Evolutionary conservation across 371 early-diverging fungal genomes (phyloP), one percentile per base, ranked within the genome.

Genomic region (Zopfochytrium polystomum): DNA sequence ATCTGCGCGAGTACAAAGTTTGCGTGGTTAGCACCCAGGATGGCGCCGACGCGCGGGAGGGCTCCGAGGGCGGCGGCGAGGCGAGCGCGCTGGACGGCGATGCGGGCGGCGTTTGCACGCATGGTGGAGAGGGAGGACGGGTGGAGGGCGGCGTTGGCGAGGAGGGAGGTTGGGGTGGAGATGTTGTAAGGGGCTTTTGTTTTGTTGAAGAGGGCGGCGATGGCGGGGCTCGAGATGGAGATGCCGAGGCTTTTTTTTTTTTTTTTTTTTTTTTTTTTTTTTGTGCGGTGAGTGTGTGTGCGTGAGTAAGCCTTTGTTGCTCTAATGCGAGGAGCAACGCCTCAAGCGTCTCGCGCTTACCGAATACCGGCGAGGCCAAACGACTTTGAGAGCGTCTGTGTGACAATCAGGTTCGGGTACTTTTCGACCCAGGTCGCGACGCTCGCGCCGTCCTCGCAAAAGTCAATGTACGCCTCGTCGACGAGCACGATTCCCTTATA

Each of bases 391-490:
- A 97, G 79, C 5, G 99, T 98, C 74, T 97, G 97, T 83, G 87
- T 89, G 34, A 98, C 96, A 47, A 98, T 78, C 62, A 98, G 74
- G 66, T 95, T 96, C 30, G 93, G 92, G 63, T 95, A 96, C 33
- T 85, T 68, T 5, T 72, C 66, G 29, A 89, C 85, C 89, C 92
- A 90, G 33, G 71, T 58, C 1, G 89, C 90, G 3, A 88, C 85
- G 2, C 70, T 60, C 7, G 67, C 31, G 74, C 87, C 63, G 81
- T 56, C 56, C 23, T 60, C 38, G 27, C 85, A 86, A 75, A 98
- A 98, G 74, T 98, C 98, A 18, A 97, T 86, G 73, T 98, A 98
- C 1, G 98, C 98, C 77, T 98, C 98, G 77, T 98, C 98, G 2
- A 98, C 91, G 2, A 91, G 88, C 0, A 98, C 95, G 23, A 97